Base-by-base conservation (phyloP, 2,329 filamentous ascomycete species). In the Calonectria crousiana region DNA sequence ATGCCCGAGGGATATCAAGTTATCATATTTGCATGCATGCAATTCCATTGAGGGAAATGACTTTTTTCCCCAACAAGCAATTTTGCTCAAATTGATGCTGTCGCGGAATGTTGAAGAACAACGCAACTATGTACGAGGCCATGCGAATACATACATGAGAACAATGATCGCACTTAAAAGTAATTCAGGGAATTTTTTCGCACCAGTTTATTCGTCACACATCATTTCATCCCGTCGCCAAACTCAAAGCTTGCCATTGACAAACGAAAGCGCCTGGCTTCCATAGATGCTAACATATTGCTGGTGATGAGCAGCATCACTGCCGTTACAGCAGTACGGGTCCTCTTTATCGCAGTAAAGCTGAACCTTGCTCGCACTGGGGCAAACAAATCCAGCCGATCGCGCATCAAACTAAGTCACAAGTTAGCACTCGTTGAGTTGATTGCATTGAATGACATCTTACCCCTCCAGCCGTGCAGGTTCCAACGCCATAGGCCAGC, bases 311-410 rank as follows among this genome's bases (percentile, higher is more conserved):
- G 89, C 88, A 32, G 88, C 86, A 74, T 93, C 87, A 78, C 88
- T 92, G 64, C 92, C 92, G 52, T 89, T 92, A 83, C 91, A 93
- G 87, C 92, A 93, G 84, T 92, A 93, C 0, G 91, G 91, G 76
- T 93, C 92, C 4, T 89, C 80, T 6, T 88, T 84, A 78, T 94
- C 92, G 82, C 92, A 93, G 86, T 93, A 93, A 6, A 90, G 91
- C 84, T 92, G 85, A 77, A 93, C 90, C 78, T 90, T 91, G 80
- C 77, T 80, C 10, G 83, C 80, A 74, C 83, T 87, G 13, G 90
- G 88, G 84, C 92, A 93, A 56, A 83, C 84, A 82, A 91, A 93
- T 32, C 90, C 90, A 6, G 85, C 79, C 0, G 90, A 88, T 6
- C 92, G 89, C 38, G 91, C 88, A 67, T 90, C 90, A 74, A 93